Evolutionary conservation across 1,284 basidiomycete species (phyloP).

Genomic region (Melampsora americana): DNA sequence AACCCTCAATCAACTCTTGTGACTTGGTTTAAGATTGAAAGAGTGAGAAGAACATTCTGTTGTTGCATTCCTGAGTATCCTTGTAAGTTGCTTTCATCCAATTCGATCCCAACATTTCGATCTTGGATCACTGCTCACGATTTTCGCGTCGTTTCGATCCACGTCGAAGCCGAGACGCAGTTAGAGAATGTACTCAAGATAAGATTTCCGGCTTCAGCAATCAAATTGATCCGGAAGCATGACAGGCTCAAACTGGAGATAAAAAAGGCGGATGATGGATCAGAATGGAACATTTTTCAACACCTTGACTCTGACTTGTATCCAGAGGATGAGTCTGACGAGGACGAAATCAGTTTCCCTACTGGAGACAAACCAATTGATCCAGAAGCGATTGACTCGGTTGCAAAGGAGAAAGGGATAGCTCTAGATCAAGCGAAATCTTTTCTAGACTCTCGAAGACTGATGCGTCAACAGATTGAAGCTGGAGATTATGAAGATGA

Average conservation of each 20-base stretch:
- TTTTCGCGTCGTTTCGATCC: neutral
- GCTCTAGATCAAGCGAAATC: neutral
- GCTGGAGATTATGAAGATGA: conserved; percentile 44
- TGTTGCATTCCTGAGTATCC: conserved; percentile 17
- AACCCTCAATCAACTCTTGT: conserved; percentile 17
- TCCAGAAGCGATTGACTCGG: neutral
- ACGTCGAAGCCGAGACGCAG: too few relatives aligned
- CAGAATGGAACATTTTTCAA: conserved; percentile 42
- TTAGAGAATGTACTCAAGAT: conserved; percentile 24
- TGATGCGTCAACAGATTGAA: conserved; percentile 37
- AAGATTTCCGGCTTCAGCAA: conserved; percentile 35
- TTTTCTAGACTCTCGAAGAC: conserved; percentile 14
- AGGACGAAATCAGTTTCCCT: conserved; percentile 10
- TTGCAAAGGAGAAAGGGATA: conserved; percentile 14
- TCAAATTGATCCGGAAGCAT: conserved; percentile 39
- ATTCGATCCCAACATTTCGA: neutral
- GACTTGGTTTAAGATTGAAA: conserved; percentile 37
- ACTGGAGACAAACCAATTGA: neutral
- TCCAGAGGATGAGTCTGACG: conserved; percentile 40
- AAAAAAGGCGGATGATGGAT: conserved; percentile 28
- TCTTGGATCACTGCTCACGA: neutral
- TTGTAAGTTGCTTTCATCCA: conserved; percentile 4
- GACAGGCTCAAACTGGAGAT: conserved; percentile 33
- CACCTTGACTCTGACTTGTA: conserved; percentile 29
- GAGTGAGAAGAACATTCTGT: conserved; percentile 42